phyloP scores from a whole-genome alignment of 441 rosid species.

The Flueggea neowawraea region DNA sequence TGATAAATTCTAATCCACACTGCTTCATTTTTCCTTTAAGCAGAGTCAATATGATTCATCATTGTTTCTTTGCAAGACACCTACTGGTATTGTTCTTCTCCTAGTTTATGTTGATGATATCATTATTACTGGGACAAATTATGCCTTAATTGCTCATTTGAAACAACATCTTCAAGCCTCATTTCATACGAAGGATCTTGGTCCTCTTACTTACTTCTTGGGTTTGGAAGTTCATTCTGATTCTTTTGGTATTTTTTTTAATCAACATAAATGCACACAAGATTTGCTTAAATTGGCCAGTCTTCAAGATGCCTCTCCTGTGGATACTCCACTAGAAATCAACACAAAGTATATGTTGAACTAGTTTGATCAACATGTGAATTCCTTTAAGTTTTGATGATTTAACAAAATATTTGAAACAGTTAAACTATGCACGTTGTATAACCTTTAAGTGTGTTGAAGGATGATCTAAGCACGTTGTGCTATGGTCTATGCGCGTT shows the following conservation, averaged over 20 bases:
- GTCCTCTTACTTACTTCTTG: neutral
- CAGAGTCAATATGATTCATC: constrained; percentile 8
- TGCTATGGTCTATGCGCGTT: no score
- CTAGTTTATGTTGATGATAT: no score
- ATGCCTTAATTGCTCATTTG: neutral
- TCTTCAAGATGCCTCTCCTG: neutral
- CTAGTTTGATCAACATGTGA: no score
- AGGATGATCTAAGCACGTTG: no score
- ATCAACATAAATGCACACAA: constrained; percentile 3
- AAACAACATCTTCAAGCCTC: neutral
- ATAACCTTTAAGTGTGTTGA: no score
- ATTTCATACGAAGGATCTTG: constrained; percentile 9
- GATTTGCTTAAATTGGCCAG: constrained; percentile 5
- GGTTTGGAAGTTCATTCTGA: neutral
- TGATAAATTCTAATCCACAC: neutral
- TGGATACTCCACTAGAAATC: constrained; percentile 1
- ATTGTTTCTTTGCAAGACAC: no score
- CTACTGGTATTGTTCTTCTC: no score
- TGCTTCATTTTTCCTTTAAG: neutral
- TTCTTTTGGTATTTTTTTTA: neutral
- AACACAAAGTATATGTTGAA: constrained; percentile 7
- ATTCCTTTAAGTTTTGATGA: no score
- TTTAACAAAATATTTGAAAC: no score
- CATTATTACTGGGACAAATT: neutral
- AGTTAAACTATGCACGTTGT: no score